phyloP scores from a whole-genome alignment of 2,329 filamentous ascomycete genomes.

The Aureobasidium subglaciale region DNA sequence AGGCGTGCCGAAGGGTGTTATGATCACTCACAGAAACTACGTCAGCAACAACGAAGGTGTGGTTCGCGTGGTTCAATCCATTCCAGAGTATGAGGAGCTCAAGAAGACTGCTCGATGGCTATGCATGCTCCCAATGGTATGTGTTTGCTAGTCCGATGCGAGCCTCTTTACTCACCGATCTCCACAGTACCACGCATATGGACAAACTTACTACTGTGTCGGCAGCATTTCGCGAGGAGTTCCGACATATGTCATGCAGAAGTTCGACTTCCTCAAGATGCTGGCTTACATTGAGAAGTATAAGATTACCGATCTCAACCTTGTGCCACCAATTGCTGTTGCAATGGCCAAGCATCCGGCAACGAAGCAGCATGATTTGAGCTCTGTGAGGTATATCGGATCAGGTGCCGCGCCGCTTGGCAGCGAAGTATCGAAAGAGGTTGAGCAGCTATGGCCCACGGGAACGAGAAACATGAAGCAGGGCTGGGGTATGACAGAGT shows the following conservation, averaged over 20 bases:
- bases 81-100: constrained; percentile 44
- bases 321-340: constrained; percentile 71
- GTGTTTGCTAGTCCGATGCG: neutral
- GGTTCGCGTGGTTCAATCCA: constrained; percentile 39
- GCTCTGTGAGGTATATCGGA: constrained; percentile 52
- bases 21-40: constrained; percentile 71
- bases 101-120: constrained; percentile 42
- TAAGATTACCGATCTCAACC: constrained; percentile 57
- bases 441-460: constrained; percentile 49
- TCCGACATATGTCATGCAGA: constrained; percentile 70
- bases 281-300: constrained; percentile 60
- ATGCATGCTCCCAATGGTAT: constrained; percentile 62
- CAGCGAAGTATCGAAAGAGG: constrained; percentile 40
- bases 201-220: constrained; percentile 62
- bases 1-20: constrained; percentile 61
- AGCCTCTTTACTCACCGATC: neutral
- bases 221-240: constrained; percentile 49
- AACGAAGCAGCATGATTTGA: constrained; percentile 60
- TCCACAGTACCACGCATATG: constrained; percentile 42
- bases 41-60: constrained; percentile 62
- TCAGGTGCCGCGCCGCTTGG: constrained; percentile 62
- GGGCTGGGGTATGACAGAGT: constrained; percentile 84
- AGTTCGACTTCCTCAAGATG: constrained; percentile 69
- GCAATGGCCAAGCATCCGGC: constrained; percentile 64
- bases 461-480: constrained; percentile 53